phyloP scores from a whole-genome alignment of 768 basidiomycete species.

The Suillus subaureus region DNA sequence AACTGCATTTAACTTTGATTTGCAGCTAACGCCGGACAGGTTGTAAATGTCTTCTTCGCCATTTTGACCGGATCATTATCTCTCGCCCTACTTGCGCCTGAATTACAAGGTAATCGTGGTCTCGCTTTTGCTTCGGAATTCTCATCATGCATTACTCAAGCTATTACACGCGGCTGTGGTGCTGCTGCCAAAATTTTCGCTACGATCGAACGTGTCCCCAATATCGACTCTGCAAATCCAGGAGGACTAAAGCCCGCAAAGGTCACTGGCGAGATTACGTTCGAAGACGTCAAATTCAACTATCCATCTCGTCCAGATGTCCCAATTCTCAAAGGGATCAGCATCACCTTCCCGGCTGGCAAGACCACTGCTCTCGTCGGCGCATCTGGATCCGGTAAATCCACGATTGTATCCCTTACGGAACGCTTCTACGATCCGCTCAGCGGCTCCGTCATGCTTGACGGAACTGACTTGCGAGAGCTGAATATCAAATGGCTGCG shows the following conservation, averaged over 20 bases:
- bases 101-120: constrained; percentile 39
- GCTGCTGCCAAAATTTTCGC: constrained; percentile 57
- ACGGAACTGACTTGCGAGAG: constrained; percentile 45
- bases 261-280: constrained; percentile 47
- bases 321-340: constrained; percentile 49
- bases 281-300: constrained; percentile 53
- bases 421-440: constrained; percentile 58
- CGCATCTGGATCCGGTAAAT: constrained; percentile 41
- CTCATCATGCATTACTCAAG: constrained; percentile 19
- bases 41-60: constrained; percentile 55
- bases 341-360: constrained; percentile 44
- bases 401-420: constrained; percentile 45
- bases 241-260: constrained; percentile 46
- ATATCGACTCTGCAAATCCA: constrained; percentile 50
- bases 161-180: constrained; percentile 49
- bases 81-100: constrained; percentile 52
- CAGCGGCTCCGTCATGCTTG: constrained; percentile 43
- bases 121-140: neutral
- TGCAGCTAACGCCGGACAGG: constrained; percentile 42
- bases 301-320: constrained; percentile 53
- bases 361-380: constrained; percentile 44
- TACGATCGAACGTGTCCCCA: constrained; percentile 57
- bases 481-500: constrained; percentile 54
- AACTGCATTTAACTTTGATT: neutral
- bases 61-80: constrained; percentile 61